phyloP scores from a whole-genome alignment of 2,329 filamentous ascomycete genomes.

The Dactylellina leptospora region DNA sequence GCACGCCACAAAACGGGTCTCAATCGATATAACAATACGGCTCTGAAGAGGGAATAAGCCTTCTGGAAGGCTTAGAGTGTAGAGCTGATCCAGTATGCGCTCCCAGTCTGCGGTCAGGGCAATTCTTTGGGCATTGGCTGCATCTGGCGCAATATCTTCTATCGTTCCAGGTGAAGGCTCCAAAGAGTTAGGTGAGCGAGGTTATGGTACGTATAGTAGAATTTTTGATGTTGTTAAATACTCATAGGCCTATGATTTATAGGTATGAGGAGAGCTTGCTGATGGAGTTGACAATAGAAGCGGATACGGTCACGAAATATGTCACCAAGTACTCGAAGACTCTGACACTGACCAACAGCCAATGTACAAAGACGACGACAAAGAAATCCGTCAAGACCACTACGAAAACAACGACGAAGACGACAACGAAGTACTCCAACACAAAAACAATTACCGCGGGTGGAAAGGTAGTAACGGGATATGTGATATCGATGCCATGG shows the following conservation, averaged over 20 bases:
- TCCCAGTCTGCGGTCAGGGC: neutral
- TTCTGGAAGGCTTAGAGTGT: too few species aligned
- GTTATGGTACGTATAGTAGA: neutral
- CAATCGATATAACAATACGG: too few species aligned
- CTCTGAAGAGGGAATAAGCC: too few species aligned
- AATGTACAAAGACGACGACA: constrained; percentile 2
- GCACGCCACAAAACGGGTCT: too few species aligned
- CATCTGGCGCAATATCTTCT: neutral
- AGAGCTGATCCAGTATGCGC: neutral
- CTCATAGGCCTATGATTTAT: neutral
- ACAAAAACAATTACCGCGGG: constrained; percentile 1
- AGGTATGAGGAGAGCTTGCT: neutral
- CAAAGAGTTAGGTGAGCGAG: neutral
- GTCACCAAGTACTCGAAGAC: constrained; percentile 6
- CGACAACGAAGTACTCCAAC: constrained; percentile 1
- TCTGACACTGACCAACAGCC: neutral
- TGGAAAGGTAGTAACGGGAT: constrained; percentile 1
- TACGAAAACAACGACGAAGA: neutral
- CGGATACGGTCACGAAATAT: constrained; percentile 4
- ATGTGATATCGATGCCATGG: constrained; percentile 1
- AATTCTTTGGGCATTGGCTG: neutral
- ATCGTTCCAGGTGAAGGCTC: neutral
- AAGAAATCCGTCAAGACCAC: neutral
- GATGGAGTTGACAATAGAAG: neutral
- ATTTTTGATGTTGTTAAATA: too few species aligned